Evolutionary conservation across 129 eudicot genomes (phyloP).

Genomic region (Solidago caesia): DNA sequence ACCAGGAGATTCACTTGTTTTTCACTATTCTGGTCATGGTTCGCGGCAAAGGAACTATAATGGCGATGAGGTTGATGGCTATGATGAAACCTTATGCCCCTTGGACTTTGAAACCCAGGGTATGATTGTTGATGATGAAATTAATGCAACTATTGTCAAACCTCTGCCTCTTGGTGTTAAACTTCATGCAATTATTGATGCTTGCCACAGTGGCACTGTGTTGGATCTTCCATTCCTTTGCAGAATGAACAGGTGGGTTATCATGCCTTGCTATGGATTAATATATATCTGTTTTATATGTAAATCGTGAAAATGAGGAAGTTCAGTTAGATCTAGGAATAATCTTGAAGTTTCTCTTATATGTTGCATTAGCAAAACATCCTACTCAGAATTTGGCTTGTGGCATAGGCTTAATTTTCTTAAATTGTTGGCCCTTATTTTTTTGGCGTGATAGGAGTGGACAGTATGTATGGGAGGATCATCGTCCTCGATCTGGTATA

Average conservation of each 20-base stretch:
- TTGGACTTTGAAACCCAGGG: constrained; percentile 57
- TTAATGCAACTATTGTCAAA: constrained; percentile 56
- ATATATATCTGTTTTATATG: constrained; percentile 4
- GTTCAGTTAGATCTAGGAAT: not conserved
- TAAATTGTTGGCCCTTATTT: not conserved
- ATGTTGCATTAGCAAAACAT: not conserved
- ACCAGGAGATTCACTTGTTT: constrained; percentile 65
- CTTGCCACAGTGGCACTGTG: constrained; percentile 70
- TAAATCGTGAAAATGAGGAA: not conserved
- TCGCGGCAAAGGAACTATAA: constrained; percentile 41
- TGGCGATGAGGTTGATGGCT: constrained; percentile 63
- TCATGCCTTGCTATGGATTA: not conserved
- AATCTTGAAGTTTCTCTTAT: not conserved
- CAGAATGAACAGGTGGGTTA: constrained; percentile 41
- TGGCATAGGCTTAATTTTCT: not conserved
- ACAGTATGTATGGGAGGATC: constrained; percentile 55
- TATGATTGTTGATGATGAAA: constrained; percentile 57
- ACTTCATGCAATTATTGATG: constrained; percentile 70
- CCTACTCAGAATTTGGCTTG: not conserved
- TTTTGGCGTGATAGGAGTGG: constrained; percentile 39
- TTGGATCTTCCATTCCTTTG: constrained; percentile 60
- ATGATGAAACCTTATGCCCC: constrained; percentile 62
- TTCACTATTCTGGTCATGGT: constrained; percentile 71
- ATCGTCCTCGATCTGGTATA: constrained; percentile 31
- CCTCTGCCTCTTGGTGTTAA: constrained; percentile 61